Base-by-base conservation (phyloP, 176 grass and related monocot species). In the Eleusine indica region DNA sequence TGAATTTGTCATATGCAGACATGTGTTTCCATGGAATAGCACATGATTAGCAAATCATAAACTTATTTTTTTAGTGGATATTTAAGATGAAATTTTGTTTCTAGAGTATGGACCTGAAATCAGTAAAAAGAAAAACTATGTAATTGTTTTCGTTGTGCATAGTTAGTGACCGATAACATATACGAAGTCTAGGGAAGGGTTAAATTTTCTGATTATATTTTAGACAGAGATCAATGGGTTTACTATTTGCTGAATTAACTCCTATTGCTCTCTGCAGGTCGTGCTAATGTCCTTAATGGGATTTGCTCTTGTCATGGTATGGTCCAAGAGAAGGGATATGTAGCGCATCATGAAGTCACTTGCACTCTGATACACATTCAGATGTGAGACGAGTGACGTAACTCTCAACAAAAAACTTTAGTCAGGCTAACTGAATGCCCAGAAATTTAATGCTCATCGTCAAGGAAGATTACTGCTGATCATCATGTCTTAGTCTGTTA, bases 231-330 rank as follows among this genome's bases (percentile, higher is more conserved):
- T 66, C 28, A 47, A 38, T 46, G 68, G 65, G 42, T 46, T 16
- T 83, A n/a, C 4, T 52, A 7, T 32, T 76, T 65, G 57, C 22
- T 82, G 47, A 89, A 69, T 42, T 11, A 13, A 17, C 78, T 53
- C 41, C 12, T 82, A 10, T 44, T 21, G 65, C 3, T 19, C 3
- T 57, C 61, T 87, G 90, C 84, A 98, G 96, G 96, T 98, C 88
- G 96, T 98, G 68, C 73, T 98, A 80, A 98, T 98, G 96, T 98
- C 96, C 83, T 78, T 98, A 14, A 95, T 95, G 89, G 96, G 93
- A 41, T 98, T 98, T 78, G 85, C 76, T 69, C 96, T 98, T 64
- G 96, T 98, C 35, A 93, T 98, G 96, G 32, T 98, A 62, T 98
- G 96, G 96, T 95, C 96, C 78, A 95, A 87, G 80, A 85, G 42